A percentile compares a stretch with the other conserved stretches of the same genome.
These are phyloP conservation scores for Cocos nucifera DNA, from an alignment of 176 grass and related monocot genomes.

Conservation along the genomic window DNA sequence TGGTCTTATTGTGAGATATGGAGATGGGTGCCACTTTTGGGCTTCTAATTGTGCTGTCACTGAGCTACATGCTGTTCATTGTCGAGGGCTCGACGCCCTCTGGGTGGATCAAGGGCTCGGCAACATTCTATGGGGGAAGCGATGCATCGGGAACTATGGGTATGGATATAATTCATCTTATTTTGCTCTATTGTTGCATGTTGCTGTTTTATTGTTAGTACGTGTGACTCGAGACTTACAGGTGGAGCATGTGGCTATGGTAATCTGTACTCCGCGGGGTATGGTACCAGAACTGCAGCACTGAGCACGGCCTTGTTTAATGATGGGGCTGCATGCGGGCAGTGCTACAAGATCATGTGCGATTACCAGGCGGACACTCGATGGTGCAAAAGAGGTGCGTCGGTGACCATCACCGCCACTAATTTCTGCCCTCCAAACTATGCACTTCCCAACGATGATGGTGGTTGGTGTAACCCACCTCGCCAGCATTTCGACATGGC, in stretches of 20 bases:
- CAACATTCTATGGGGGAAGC: conserved; percentile 22
- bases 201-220: not conserved
- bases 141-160: conserved; percentile 23
- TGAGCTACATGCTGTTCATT: not conserved
- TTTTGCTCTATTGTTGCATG: too few relatives aligned
- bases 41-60: not conserved
- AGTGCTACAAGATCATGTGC: conserved; percentile 21
- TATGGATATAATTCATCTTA: not conserved
- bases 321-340: conserved; percentile 27
- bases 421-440: conserved; percentile 23
- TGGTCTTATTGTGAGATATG: not conserved
- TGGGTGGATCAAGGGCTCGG: conserved; percentile 18
- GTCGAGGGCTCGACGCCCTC: not conserved
- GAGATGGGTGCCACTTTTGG: not conserved
- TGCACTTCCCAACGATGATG: conserved; percentile 19
- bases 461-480: conserved; percentile 24
- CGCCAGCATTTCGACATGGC: conserved; percentile 29
- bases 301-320: conserved; percentile 94
- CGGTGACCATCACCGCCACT: conserved; percentile 18
- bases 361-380: conserved; percentile 1
- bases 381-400: conserved; percentile 15
- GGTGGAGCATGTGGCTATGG: conserved; percentile 22
- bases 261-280: conserved; percentile 11
- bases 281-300: conserved; percentile 43
- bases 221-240: not conserved